Evolutionary conservation across 2,329 filamentous ascomycete genomes (phyloP), one percentile per base, ranked within the genome.

Genomic region (Cordyceps cateniannulata): DNA sequence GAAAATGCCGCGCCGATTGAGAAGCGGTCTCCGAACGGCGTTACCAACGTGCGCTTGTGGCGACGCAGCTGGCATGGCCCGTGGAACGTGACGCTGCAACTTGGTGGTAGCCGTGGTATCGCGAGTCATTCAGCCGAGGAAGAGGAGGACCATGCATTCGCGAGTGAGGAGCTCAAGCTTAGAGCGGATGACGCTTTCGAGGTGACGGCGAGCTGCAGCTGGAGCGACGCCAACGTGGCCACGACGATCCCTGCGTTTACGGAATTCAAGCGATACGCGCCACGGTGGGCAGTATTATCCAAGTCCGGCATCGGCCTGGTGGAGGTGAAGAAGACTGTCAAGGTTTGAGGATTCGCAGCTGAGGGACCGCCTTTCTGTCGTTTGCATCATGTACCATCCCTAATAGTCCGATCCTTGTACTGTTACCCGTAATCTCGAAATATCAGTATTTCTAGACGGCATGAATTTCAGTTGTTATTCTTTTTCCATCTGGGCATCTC

Each of bases 161-260:
- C 7, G 12, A 24, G 22, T 14, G 48, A 57, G 7, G 52, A 55
- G n/a, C 59, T 61, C 22, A 55, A 55, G 24, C 12, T 16, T 4
- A 67, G 63, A 42, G 54, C 62, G 5, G 65, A 67, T 18, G 53
- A 67, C 16, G 52, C 63, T 5, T 70, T 91, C 38, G 81, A 79
- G 64, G 90, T 92, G 1, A 81, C 77, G 38, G 85, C 93, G 1
- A 81, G 87, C 18, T 98, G 95, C 73, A 78, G 90, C 35, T 98
- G 93, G 92, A 91, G 88, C 68, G 95, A 99, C 75, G 86, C 84
- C 49, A 97, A 97, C 69, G 76, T 77, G 40, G 73, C 75, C 2
- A 87, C 85, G 3, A 80, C 81, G 1, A 92, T 98, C 52, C 93
- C 93, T 0, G 93, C 93, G 1, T 82, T 93, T 56, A 89, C 95